phyloP scores from a whole-genome alignment of 176 grass and related monocot genomes.

The Oryza meridionalis region DNA sequence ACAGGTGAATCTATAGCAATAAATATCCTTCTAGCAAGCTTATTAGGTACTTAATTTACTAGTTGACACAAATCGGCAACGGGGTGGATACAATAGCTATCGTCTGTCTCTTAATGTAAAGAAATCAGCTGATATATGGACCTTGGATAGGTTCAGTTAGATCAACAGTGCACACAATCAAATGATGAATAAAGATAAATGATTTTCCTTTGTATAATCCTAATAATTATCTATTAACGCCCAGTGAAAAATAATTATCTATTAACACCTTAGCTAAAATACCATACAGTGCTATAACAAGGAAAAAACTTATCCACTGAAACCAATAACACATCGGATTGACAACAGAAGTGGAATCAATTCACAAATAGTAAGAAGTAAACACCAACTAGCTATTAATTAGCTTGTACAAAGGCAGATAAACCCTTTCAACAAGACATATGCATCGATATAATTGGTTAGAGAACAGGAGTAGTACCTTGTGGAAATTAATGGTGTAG shows the following conservation, averaged over 20 bases:
- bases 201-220: background rate
- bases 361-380: background rate
- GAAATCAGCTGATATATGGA: background rate
- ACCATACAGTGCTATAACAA: constrained; percentile 27
- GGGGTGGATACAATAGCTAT: background rate
- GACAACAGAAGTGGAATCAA: background rate
- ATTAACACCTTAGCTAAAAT: background rate
- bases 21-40: background rate
- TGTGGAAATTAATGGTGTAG: constrained; percentile 3
- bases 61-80: background rate
- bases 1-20: background rate
- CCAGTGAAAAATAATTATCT: background rate
- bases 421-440: background rate
- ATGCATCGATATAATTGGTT: background rate
- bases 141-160: constrained; percentile 32
- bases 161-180: background rate
- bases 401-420: background rate
- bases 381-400: background rate
- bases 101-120: constrained; percentile 8
- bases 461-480: constrained; percentile 23
- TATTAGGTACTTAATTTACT: background rate
- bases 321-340: background rate
- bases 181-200: background rate
- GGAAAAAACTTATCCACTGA: background rate
- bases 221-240: background rate